Evolutionary conservation across 345 rosid species (phyloP), one percentile per base, ranked within the genome.

Genomic region (Passiflora organensis): DNA sequence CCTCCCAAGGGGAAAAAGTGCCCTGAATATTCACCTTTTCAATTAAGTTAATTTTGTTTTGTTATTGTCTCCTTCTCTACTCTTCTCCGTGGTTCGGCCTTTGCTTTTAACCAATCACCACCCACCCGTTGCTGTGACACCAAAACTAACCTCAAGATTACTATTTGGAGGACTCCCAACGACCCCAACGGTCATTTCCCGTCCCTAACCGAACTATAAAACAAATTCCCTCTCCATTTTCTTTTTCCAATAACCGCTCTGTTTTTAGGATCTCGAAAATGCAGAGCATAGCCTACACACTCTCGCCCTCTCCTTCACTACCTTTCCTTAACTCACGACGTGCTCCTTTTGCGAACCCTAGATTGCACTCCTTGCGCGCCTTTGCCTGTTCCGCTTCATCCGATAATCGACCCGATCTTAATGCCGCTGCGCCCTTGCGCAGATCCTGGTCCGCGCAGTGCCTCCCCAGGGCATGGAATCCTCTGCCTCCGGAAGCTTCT

Each of bases 281-380:
- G 96, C 95, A 86, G 63, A 80, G 87, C 86, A 41, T 78, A 20
- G 80, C 78, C 10, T 87, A 71, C 68, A 58, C 78, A n/a, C 44
- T 70, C 43, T 67, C 71, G 23, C 55, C 80, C 13, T 70, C 50
- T 16, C 41, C 57, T 11, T 62, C 76, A 4, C 51, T 73, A 6
- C 80, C 81, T 32, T 59, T 51, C 55, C 72, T 63, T 1, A 79
- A 73, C 55, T 67, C 69, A 2, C 63, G 72, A 58, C 2, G 2
- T 51, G 18, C 39, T 6, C 20, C 34, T 32, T 23, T 13, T 16
- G 0, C 32, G 3, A 28, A 28, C 32, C 12, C 49, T 48, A 58
- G 79, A 12, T 72, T 55, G 55, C 65, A 67, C 48, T 72, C 78
- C 14, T 23, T 78, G 13, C 77, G 76, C 10, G 76, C 78, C 51